A percentile compares a stretch with the other conserved stretches of the same genome.
These are phyloP conservation scores for Pterocarpus santalinus DNA, from an alignment of 306 rosid species.

Conservation along the genomic window DNA sequence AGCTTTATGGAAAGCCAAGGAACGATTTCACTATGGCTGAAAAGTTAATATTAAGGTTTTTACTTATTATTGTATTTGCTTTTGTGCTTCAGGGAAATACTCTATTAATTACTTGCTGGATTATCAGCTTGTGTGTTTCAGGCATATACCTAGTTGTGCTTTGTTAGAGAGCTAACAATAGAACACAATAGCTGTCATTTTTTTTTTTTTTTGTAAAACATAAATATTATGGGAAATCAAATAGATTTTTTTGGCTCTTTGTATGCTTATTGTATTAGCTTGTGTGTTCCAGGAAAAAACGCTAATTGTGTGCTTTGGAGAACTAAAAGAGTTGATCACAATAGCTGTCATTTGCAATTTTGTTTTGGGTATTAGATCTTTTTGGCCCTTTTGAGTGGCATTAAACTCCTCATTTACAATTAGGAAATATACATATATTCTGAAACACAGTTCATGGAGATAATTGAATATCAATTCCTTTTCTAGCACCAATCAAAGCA, in stretches of 20 bases:
- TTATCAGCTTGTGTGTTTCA: constrained; percentile 6
- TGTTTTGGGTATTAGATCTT: too few relatives aligned
- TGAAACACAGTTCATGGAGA: too few relatives aligned
- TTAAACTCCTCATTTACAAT: too few relatives aligned
- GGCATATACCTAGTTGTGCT: not conserved
- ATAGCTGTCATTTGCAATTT: too few relatives aligned
- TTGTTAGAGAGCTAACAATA: not conserved
- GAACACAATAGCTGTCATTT: constrained; percentile 31
- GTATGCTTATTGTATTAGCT: not conserved
- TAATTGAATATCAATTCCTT: too few relatives aligned
- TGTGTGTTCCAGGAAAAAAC: too few relatives aligned
- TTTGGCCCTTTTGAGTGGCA: too few relatives aligned
- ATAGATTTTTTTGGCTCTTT: constrained; percentile 3
- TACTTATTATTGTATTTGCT: constrained; percentile 31
- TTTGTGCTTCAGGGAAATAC: not conserved
- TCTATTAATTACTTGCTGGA: not conserved
- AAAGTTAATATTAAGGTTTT: constrained; percentile 48
- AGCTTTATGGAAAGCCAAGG: constrained; percentile 48
- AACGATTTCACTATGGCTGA: constrained; percentile 34
- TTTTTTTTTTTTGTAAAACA: not conserved
- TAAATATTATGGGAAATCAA: constrained; percentile 18
- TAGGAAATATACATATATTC: too few relatives aligned
- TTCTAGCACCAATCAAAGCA: too few relatives aligned
- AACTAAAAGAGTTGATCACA: too few relatives aligned
- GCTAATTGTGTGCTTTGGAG: too few relatives aligned